These are phyloP conservation scores for Polytrichum formosum DNA, from an alignment of 225 moss, liverwort and hornwort species.

Conservation along the genomic window DNA sequence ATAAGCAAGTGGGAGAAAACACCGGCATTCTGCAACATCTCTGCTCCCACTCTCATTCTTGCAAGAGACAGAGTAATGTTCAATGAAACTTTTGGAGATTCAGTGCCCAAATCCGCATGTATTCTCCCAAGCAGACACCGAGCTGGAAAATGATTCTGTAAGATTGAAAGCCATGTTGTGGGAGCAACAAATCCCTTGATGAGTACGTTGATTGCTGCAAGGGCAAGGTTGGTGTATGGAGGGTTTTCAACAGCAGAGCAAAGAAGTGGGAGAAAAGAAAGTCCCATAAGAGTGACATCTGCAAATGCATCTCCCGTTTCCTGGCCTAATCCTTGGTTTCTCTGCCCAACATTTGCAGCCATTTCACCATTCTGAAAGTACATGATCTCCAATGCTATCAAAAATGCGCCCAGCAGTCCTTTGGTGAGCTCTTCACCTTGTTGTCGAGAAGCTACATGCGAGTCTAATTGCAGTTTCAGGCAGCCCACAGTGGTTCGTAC, in stretches of 20 bases:
- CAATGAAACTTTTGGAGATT: conserved; percentile 74
- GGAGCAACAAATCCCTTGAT: conserved; percentile 83
- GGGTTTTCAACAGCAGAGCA: conserved; percentile 73
- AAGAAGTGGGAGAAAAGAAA: conserved; percentile 77
- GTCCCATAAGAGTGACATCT: conserved; percentile 67
- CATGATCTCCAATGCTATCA: conserved; percentile 72
- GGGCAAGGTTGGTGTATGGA: conserved; percentile 61
- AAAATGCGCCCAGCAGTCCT: conserved; percentile 62
- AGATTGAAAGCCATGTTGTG: conserved; percentile 72
- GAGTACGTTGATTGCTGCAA: conserved; percentile 79
- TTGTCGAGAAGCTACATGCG: conserved; percentile 46
- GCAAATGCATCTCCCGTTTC: conserved; percentile 69
- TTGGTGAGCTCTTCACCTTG: conserved; percentile 69
- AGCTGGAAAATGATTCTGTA: conserved; percentile 84
- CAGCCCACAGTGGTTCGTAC: conserved; percentile 73
- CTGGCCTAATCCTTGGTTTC: conserved; percentile 25
- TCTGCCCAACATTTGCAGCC: conserved; percentile 25
- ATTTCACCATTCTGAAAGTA: conserved; percentile 48
- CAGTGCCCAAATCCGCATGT: conserved; percentile 58
- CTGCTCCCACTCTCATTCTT: conserved; percentile 75
- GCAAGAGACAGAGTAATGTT: conserved; percentile 80
- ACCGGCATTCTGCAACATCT: conserved; percentile 76
- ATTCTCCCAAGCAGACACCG: conserved; percentile 63
- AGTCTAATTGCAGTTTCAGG: conserved; percentile 69
- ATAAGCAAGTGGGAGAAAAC: conserved; percentile 80